Evolutionary conservation across 805 yeast species (phyloP).

Genomic region (Candida succiphila): DNA sequence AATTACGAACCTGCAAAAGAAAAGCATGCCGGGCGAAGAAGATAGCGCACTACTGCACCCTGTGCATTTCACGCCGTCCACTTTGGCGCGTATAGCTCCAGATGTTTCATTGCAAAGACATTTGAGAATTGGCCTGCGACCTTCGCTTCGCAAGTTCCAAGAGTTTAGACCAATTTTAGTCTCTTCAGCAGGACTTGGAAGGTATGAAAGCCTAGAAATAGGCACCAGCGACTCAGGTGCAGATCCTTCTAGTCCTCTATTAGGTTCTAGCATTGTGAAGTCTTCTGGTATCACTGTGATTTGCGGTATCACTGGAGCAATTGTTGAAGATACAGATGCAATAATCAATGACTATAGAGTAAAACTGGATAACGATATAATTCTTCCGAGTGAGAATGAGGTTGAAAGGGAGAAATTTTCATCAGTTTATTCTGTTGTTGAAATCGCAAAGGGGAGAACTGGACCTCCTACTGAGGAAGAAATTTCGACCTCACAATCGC

Average conservation of each 20-base stretch:
- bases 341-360: constrained; percentile 30
- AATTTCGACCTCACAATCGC: constrained; percentile 57
- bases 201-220: constrained; percentile 17
- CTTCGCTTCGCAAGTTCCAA: constrained; percentile 56
- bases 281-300: constrained; percentile 67
- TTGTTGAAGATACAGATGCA: constrained; percentile 44
- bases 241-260: constrained; percentile 14
- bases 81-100: constrained; percentile 77
- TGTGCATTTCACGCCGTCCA: constrained; percentile 68
- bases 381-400: constrained; percentile 13
- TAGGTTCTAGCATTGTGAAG: constrained; percentile 64
- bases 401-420: constrained; percentile 20
- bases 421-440: constrained; percentile 63
- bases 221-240: constrained; percentile 11
- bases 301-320: constrained; percentile 61
- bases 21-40: too few relatives aligned
- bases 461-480: constrained; percentile 87
- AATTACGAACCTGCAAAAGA: too few relatives aligned
- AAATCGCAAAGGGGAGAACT: constrained; percentile 60
- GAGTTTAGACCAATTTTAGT: constrained; percentile 58
- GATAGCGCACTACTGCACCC: too few relatives aligned
- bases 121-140: constrained; percentile 64
- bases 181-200: constrained; percentile 25
- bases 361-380: constrained; percentile 27
- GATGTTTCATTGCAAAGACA: constrained; percentile 76